These are phyloP conservation scores for Russula lepida DNA, from an alignment of 768 basidiomycete species.

Conservation along the genomic window DNA sequence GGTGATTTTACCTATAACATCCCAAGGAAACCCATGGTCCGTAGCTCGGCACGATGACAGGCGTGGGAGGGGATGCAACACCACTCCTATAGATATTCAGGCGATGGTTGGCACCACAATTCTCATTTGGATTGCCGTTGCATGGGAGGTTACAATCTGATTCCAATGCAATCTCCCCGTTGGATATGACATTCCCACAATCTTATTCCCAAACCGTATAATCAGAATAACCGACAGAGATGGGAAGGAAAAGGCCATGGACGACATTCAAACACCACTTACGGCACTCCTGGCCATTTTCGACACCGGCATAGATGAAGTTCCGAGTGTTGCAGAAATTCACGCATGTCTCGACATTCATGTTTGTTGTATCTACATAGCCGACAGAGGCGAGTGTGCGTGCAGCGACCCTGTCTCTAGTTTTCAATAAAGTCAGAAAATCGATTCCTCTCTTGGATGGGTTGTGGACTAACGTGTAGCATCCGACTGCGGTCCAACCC, in stretches of 20 bases:
- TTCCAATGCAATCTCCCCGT: constrained; percentile 36
- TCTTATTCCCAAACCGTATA: constrained; percentile 33
- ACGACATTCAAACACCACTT: constrained; percentile 19
- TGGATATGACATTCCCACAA: constrained; percentile 51
- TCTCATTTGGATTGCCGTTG: constrained; percentile 46
- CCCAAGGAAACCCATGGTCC: constrained; percentile 65
- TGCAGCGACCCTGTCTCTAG: constrained; percentile 45
- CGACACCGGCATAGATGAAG: constrained; percentile 62
- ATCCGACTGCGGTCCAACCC: constrained; percentile 51
- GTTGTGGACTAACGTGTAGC: constrained; percentile 42
- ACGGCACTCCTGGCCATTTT: constrained; percentile 62
- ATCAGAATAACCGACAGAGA: not conserved
- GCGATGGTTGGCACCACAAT: constrained; percentile 51
- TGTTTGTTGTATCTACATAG: constrained; percentile 38
- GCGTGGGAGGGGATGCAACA: constrained; percentile 43
- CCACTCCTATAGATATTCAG: constrained; percentile 63
- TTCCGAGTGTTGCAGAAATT: constrained; percentile 35
- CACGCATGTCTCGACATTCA: constrained; percentile 54
- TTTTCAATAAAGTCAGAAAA: constrained; percentile 28
- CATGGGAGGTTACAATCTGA: constrained; percentile 57
- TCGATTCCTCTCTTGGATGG: not conserved
- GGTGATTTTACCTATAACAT: constrained; percentile 50
- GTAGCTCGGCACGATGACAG: constrained; percentile 43
- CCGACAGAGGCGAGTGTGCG: constrained; percentile 49
- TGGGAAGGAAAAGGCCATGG: not conserved